Evolutionary conservation across 2,329 filamentous ascomycete species (phyloP).

Genomic region (Rhynchosporium agropyri): DNA sequence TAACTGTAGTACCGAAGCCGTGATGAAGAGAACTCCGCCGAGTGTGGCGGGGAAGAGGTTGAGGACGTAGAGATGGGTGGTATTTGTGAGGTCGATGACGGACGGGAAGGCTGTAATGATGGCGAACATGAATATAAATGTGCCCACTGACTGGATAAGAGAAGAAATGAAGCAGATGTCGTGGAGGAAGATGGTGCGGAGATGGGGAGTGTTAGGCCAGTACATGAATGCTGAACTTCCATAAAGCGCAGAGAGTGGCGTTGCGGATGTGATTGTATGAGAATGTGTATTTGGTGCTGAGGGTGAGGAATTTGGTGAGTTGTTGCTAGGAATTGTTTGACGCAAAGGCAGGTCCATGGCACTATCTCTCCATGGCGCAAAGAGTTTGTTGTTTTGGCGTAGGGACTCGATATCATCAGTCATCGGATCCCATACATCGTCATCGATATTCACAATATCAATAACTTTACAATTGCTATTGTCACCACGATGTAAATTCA

Average conservation of each 20-base stretch:
- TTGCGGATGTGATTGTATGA: background rate
- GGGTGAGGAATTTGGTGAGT: conserved; percentile 10
- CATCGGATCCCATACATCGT: background rate
- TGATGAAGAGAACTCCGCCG: conserved; percentile 32
- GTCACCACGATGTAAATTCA: conserved; percentile 30
- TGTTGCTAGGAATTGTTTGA: conserved; percentile 12
- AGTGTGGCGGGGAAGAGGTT: conserved; percentile 33
- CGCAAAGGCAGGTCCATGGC: conserved; percentile 1
- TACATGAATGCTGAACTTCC: conserved; percentile 29
- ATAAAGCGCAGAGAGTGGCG: conserved; percentile 22
- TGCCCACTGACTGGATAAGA: conserved; percentile 29
- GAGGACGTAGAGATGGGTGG: conserved; percentile 12
- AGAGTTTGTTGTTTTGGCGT: conserved; percentile 5
- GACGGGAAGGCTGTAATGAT: conserved; percentile 30
- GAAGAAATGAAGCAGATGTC: conserved; percentile 26
- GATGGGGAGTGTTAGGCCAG: conserved; percentile 24
- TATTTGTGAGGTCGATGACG: conserved; percentile 28
- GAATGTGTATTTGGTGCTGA: background rate
- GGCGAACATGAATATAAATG: conserved; percentile 30
- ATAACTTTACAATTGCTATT: conserved; percentile 19
- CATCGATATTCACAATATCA: conserved; percentile 14
- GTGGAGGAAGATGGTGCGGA: conserved; percentile 20
- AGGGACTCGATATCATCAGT: conserved; percentile 2
- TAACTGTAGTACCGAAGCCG: conserved; percentile 23
- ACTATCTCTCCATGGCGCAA: conserved; percentile 8